Conservation (phyloP, 1,139 yeast species). For the Entelexis sorbosivorans region DNA sequence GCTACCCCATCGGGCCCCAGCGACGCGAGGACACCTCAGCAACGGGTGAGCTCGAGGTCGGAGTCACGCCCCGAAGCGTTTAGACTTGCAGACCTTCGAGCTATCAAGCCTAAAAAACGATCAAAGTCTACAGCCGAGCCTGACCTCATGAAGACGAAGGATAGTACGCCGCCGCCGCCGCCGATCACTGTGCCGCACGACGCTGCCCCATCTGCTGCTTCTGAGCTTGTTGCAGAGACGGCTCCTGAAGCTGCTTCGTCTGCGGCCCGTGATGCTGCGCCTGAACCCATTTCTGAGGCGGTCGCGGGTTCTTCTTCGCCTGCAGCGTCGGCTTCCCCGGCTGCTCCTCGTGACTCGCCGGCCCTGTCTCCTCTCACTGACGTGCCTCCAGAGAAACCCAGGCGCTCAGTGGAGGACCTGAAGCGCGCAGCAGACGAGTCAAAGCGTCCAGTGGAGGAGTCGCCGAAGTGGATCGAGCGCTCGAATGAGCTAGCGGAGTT, state of each 20-base stretch:
- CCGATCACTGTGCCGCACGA: no score
- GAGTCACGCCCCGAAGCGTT: slow-evolving; percentile 1
- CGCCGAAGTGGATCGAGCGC: slow-evolving; percentile 14
- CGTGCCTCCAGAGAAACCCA: background rate
- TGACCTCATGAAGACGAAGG: background rate
- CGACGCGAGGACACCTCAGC: background rate
- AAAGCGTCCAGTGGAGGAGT: background rate
- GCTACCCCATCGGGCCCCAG: background rate
- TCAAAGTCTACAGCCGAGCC: slow-evolving; percentile 2
- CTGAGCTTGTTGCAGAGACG: background rate
- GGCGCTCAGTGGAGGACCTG: background rate
- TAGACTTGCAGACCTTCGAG: slow-evolving; percentile 9
- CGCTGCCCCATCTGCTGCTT: no score
- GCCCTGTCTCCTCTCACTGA: background rate
- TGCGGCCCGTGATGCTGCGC: background rate
- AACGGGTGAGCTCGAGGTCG: background rate
- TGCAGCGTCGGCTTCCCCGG: background rate
- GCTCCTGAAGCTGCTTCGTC: background rate
- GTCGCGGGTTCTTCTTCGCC: background rate
- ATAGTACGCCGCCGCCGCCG: background rate
- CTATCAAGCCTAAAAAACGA: slow-evolving; percentile 19
- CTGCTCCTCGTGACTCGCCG: background rate
- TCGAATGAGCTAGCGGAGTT: slow-evolving; percentile 20
- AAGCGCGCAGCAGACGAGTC: background rate
- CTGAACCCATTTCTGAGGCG: background rate